phyloP scores from a whole-genome alignment of 257 asterid species.

The Solanum peruvianum region DNA sequence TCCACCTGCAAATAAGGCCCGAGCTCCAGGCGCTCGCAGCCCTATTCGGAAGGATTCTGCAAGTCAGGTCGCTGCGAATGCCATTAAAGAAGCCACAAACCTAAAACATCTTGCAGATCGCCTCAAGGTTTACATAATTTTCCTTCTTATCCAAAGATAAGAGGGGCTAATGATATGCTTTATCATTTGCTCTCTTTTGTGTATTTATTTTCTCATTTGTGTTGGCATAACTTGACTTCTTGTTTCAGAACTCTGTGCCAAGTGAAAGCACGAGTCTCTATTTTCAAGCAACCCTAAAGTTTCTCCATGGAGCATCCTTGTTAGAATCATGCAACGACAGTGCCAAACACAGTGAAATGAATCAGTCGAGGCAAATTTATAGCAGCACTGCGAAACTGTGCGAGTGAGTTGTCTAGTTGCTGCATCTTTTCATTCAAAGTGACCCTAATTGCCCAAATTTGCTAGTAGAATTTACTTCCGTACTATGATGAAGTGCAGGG shows the following conservation, averaged over 20 bases:
- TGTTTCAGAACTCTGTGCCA: slow-evolving; percentile 72
- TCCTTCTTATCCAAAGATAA: not conserved
- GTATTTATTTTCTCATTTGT: slow-evolving; percentile 1
- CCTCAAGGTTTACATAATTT: slow-evolving; percentile 39
- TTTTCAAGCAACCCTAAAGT: slow-evolving; percentile 91
- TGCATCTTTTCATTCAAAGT: not conserved
- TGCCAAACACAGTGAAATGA: slow-evolving; percentile 57
- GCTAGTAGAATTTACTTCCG: not conserved
- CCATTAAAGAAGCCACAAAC: slow-evolving; percentile 90
- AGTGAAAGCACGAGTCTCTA: slow-evolving; percentile 64
- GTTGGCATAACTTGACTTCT: slow-evolving; percentile 2
- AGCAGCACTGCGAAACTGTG: slow-evolving; percentile 95
- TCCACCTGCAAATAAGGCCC: slow-evolving; percentile 43
- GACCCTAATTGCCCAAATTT: not conserved
- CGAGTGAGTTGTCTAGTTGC: slow-evolving; percentile 54
- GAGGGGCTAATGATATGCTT: not conserved
- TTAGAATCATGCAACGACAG: slow-evolving; percentile 73
- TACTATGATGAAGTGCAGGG: not conserved
- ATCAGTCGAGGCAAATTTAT: slow-evolving; percentile 70
- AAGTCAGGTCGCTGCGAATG: slow-evolving; percentile 71
- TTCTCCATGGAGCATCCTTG: slow-evolving; percentile 91
- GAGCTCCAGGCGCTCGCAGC: slow-evolving; percentile 64
- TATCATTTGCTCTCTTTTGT: not conserved
- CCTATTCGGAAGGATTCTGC: slow-evolving; percentile 78
- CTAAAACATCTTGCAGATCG: slow-evolving; percentile 97